Percentiles rank a stretch among this genome's conserved stretches.
Evolutionary conservation across 345 rosid genomes (phyloP).

Genomic region (Excoecaria cochinchinensis): DNA sequence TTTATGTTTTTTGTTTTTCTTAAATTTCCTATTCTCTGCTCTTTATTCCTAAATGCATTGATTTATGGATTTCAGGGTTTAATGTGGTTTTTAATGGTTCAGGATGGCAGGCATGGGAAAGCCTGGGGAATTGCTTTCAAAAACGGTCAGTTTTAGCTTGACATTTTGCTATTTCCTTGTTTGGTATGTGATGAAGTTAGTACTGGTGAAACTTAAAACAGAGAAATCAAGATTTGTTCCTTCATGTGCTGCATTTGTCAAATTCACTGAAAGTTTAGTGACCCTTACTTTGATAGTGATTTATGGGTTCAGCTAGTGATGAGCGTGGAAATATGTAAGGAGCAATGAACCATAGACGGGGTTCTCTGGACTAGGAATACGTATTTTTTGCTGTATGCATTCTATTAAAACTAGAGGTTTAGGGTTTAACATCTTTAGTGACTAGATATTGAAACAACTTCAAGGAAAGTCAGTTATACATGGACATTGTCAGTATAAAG

Average conservation of each 20-base stretch:
- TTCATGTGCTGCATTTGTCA: background rate
- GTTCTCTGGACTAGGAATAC: background rate
- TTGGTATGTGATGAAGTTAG: background rate
- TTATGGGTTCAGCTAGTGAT: background rate
- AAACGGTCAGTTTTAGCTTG: slow-evolving; percentile 56
- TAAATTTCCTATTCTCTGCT: background rate
- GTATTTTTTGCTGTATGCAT: background rate
- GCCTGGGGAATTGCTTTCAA: slow-evolving; percentile 95
- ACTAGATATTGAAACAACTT: background rate
- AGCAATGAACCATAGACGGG: background rate
- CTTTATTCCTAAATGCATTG: background rate
- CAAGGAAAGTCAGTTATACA: background rate
- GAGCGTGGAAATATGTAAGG: background rate
- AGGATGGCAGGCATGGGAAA: slow-evolving; percentile 94
- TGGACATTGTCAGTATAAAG: background rate
- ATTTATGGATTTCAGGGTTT: slow-evolving; percentile 18
- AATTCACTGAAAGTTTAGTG: background rate
- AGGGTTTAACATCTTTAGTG: background rate
- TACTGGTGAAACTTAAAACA: background rate
- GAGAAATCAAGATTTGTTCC: background rate
- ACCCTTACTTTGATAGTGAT: background rate
- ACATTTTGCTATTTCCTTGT: background rate
- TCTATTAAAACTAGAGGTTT: background rate
- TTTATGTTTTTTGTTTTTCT: background rate
- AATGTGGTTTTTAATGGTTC: slow-evolving; percentile 29